Evolutionary conservation across 371 early-diverging fungal genomes (phyloP).

Genomic region (Polyrhizophydium stewartii): DNA sequence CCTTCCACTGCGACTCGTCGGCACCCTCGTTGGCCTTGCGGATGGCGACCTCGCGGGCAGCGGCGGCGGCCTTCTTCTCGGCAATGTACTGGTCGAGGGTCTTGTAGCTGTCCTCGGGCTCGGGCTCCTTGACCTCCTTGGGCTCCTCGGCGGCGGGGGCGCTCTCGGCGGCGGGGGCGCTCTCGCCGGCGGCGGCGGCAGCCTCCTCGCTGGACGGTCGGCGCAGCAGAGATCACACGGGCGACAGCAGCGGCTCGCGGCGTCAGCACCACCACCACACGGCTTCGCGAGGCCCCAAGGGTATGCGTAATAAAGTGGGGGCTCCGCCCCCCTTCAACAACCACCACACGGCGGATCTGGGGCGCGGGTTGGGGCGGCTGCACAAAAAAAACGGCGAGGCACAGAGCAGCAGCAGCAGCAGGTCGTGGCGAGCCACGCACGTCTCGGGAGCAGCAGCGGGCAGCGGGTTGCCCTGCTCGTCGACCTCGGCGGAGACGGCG

Average conservation of each 20-base stretch:
- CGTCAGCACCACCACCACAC: neutral
- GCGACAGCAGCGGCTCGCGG: neutral
- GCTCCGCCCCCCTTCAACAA: too few species aligned
- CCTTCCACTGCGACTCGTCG: conserved; percentile 75
- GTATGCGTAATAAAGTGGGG: too few species aligned
- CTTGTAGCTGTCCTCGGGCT: conserved; percentile 68
- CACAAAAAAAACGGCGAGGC: neutral
- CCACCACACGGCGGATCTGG: neutral
- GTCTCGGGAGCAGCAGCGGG: neutral
- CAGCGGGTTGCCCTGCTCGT: conserved; percentile 3
- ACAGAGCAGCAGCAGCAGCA: neutral
- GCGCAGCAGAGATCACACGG: too few species aligned
- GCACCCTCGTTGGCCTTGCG: conserved; percentile 80
- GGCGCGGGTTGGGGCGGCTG: neutral
- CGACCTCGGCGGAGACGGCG: conserved; percentile 36
- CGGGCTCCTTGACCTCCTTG: conserved; percentile 28
- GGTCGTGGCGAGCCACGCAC: neutral
- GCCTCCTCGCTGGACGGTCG: conserved; percentile 3
- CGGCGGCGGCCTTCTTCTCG: conserved; percentile 49
- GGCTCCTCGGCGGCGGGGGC: conserved; percentile 2
- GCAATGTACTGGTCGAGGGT: conserved; percentile 76
- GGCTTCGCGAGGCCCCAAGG: neutral
- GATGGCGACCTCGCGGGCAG: conserved; percentile 35
- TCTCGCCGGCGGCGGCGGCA: neutral
- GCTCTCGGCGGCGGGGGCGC: neutral